Base-by-base conservation (phyloP, 2,329 filamentous ascomycete genomes). In the Aureobasidium sp. region DNA sequence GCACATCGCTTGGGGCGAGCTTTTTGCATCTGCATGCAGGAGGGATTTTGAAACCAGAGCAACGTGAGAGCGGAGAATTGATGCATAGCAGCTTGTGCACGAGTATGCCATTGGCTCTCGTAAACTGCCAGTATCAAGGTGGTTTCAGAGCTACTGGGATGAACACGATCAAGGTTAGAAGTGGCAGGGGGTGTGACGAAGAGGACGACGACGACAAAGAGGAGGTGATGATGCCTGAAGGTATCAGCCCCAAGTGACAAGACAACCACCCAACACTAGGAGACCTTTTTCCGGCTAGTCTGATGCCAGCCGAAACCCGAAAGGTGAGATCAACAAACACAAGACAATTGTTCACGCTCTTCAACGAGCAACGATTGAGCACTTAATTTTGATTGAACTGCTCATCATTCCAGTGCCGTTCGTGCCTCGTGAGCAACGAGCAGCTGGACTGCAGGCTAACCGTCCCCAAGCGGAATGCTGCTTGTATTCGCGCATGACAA, bases 391-490 rank as follows among this genome's bases (percentile, higher is more conserved):
- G 45, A 62, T 62, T 51, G 47, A 62, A 62, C 11, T 64, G 50
- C 60, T 54, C 50, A 64, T 64, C 50, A 64, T 64, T 64, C 60
- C 60, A 54, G 60, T 55, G 59, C 48, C 60, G 50, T 64, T 38
- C 60, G 38, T 55, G 60, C 60, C 60, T 54, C 42, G 60, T 64
- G 60, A 64, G 60, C 60, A 64, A 23, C 42, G 25, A 54, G 40
- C 56, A 60, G 27, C 47, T 62, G 60, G 40, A 36, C 48, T 55
- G 50, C 40, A 54, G 42, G 50, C 50, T 48, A 55, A 64, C 48
- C 60, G 50, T 54, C 60, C 60, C 50, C 60, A 64, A 64, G 50
- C 60, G 60, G 60, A 64, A 64, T 64, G 60, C n/a, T 64, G 60
- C 60, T 64, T 45, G 40, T 47, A 55, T 64, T 48, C 50, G 29